Evolutionary conservation across 164 flowering plant species (phyloP), one percentile per base, ranked within the genome.

Genomic region (Umbilicus rupestris): DNA sequence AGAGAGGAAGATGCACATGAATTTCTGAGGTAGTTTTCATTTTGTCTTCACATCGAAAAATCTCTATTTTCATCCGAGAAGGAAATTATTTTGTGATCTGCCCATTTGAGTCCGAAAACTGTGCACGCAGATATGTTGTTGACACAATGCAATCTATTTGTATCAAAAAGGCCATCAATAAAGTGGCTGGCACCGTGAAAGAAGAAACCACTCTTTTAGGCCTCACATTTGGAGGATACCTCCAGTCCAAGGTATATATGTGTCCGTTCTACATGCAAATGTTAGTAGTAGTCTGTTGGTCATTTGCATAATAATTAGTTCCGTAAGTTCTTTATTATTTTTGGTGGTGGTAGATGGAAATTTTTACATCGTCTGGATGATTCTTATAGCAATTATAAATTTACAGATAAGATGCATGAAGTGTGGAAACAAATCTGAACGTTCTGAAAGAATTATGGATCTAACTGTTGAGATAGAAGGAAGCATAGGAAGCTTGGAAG

Each of bases 1-100:
- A 81, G 76, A 77, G 85, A 87, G 76, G 96, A 89, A 80, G 98
- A 93, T 75, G 97, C 98, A 16, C 98, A 93, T 78, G 98, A 93
- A 69, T 93, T 93, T 77, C 73, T 93, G 67, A 86, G 97, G 98
- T 87, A 46, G 76, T 70, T 28, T 47, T 12, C 7, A 45, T 49
- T 71, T 12, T 49, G 29, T 65, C 22, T 50, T 15, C 45, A 39
- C 28, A 57, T 22, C 10, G 57, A 12, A 8, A 50, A 20, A 50
- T 22, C 3, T 50, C 8, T 50, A 9, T 33, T 20, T 35, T 7
- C 31, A 41, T 16, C 24, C 19, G 3, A 3, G 16, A 45, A 33
- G 15, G 19, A 31, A 58, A 39, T 45, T 22, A 24, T 22, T 17
- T 8, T 7, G 50, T 64, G 57, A 26, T 6, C 16, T 11, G 39